These are phyloP conservation scores for Cinnamomum chago DNA, from an alignment of 164 flowering plant genomes.

Conservation along the genomic window DNA sequence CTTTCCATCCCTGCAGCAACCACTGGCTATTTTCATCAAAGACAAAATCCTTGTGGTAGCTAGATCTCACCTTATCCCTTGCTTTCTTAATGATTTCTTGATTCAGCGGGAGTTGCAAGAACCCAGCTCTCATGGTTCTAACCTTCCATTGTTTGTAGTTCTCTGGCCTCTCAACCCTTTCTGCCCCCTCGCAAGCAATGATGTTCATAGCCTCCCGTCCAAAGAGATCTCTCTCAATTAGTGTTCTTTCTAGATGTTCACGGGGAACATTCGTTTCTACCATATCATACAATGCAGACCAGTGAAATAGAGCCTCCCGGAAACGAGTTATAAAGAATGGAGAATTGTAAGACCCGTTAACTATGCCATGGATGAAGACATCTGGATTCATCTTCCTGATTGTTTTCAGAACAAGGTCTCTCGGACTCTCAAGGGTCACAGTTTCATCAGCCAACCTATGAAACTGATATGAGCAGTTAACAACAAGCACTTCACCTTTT, in stretches of 20 bases:
- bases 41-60: conserved; percentile 70
- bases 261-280: conserved; percentile 68
- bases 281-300: conserved; percentile 74
- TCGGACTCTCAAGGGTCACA: conserved; percentile 56
- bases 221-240: conserved; percentile 57
- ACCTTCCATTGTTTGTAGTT: conserved; percentile 86
- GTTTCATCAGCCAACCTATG: conserved; percentile 67
- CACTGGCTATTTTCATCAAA: conserved; percentile 65
- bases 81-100: conserved; percentile 37
- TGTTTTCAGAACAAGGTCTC: conserved; percentile 46
- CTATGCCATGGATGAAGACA: conserved; percentile 55
- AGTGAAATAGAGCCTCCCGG: conserved; percentile 76
- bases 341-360: conserved; percentile 70
- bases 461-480: conserved; percentile 53
- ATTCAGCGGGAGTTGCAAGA: conserved; percentile 54
- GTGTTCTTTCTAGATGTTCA: conserved; percentile 49
- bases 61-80: conserved; percentile 27
- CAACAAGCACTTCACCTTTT: conserved; percentile 56
- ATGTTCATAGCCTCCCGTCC: conserved; percentile 68
- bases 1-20: conserved; percentile 89
- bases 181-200: conserved; percentile 80
- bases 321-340: conserved; percentile 86
- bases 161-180: conserved; percentile 84
- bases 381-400: conserved; percentile 59
- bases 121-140: conserved; percentile 59